phyloP scores from a whole-genome alignment of 805 yeast species.

The Yarrowia sp. region DNA sequence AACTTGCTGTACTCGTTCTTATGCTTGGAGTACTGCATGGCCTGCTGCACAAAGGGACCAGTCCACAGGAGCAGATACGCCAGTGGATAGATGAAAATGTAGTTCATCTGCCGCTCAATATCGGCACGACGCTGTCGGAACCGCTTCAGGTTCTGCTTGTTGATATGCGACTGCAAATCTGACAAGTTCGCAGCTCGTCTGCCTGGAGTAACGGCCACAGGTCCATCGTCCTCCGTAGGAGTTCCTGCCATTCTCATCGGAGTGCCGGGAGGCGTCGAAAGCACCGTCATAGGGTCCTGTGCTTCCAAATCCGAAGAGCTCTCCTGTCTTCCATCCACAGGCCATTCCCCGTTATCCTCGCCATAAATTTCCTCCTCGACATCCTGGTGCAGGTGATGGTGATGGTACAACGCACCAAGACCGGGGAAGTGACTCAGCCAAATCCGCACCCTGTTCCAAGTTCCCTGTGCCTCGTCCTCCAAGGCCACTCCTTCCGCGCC shows the following conservation, averaged over 20 bases:
- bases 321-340: neutral
- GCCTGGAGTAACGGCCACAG: slow-evolving; percentile 22
- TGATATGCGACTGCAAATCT: slow-evolving; percentile 41
- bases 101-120: slow-evolving; percentile 73
- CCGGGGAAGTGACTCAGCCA: slow-evolving; percentile 19
- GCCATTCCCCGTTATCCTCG: neutral
- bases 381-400: neutral
- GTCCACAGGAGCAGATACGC: slow-evolving; percentile 80
- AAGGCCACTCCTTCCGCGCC: slow-evolving; percentile 1
- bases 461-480: neutral
- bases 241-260: neutral
- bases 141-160: slow-evolving; percentile 57
- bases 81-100: slow-evolving; percentile 79
- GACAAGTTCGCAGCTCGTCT: slow-evolving; percentile 27
- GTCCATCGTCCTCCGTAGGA: neutral
- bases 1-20: slow-evolving; percentile 50
- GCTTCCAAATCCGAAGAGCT: neutral
- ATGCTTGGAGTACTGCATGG: slow-evolving; percentile 48
- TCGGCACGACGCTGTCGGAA: slow-evolving; percentile 62
- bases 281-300: neutral
- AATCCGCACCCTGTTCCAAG: slow-evolving; percentile 1
- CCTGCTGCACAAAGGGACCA: slow-evolving; percentile 69
- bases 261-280: neutral
- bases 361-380: neutral
- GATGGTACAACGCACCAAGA: slow-evolving; percentile 5